A percentile compares a stretch with the other conserved stretches of the same genome.
These are phyloP conservation scores for Selenicereus undatus DNA, from an alignment of 148 eudicot species.

Conservation along the genomic window DNA sequence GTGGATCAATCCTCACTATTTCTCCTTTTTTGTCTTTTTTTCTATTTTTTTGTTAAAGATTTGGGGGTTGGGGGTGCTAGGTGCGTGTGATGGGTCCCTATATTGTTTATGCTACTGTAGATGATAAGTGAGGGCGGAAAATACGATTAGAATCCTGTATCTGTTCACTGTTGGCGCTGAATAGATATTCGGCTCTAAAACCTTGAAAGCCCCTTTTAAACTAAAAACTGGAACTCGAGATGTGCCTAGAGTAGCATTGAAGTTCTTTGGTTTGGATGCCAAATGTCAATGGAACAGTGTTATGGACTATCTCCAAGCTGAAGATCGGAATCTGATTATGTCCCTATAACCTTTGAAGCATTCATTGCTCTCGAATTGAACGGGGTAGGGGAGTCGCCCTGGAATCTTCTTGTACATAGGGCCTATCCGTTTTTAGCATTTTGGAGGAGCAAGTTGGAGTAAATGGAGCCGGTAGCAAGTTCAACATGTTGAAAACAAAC, in stretches of 20 bases:
- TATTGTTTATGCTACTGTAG: background rate
- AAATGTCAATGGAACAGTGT: background rate
- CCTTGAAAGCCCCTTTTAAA: background rate
- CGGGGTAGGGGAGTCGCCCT: background rate
- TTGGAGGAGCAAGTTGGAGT: no score
- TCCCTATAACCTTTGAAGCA: background rate
- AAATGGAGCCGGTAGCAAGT: no score
- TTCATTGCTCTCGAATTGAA: background rate
- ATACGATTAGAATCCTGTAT: background rate
- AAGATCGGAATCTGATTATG: background rate
- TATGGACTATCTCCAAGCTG: background rate
- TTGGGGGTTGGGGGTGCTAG: background rate
- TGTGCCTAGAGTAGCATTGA: background rate
- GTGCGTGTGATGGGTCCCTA: background rate
- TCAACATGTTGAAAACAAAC: no score
- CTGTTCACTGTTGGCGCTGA: background rate
- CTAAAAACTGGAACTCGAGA: background rate
- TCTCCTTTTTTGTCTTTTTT: background rate
- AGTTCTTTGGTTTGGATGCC: background rate
- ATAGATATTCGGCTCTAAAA: background rate
- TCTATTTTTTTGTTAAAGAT: background rate
- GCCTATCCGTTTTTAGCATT: no score
- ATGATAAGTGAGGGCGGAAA: background rate
- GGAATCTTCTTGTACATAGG: background rate
- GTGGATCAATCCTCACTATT: background rate